Evolutionary conservation across 495 filamentous ascomycete genomes (phyloP).

Genomic region (Tuber calosporum): DNA sequence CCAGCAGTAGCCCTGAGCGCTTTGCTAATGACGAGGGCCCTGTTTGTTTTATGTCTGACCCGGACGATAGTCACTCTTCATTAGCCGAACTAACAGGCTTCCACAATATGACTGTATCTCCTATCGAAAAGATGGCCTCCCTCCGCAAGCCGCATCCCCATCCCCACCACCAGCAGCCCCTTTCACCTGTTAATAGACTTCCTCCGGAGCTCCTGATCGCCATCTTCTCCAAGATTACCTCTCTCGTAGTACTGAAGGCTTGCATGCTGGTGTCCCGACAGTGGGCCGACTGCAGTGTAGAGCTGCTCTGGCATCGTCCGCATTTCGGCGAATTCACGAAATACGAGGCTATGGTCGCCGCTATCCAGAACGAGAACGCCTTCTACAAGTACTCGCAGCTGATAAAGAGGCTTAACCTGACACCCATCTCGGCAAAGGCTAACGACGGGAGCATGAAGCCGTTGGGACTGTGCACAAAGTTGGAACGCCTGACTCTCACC

Average conservation of each 20-base stretch:
- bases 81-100: constrained; percentile 35
- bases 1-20: constrained; percentile 39
- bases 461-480: constrained; percentile 73
- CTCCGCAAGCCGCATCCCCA: constrained; percentile 7
- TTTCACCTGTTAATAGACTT: constrained; percentile 70
- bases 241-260: constrained; percentile 65
- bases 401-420: constrained; percentile 83
- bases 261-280: constrained; percentile 88
- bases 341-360: constrained; percentile 66
- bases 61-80: constrained; percentile 35
- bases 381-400: constrained; percentile 82
- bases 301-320: constrained; percentile 89
- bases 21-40: constrained; percentile 22
- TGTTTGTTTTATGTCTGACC: constrained; percentile 28
- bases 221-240: constrained; percentile 77
- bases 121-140: constrained; percentile 20
- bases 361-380: constrained; percentile 59
- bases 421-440: constrained; percentile 63
- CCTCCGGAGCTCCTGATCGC: constrained; percentile 91
- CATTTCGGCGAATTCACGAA: constrained; percentile 78
- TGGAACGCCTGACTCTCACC: constrained; percentile 90
- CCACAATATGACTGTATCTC: constrained; percentile 40
- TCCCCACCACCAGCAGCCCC: constrained; percentile 27
- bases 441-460: constrained; percentile 84
- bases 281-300: constrained; percentile 89